These are phyloP conservation scores for Ilyonectria sp. DNA, from an alignment of 2,329 filamentous ascomycete species.

Conservation along the genomic window DNA sequence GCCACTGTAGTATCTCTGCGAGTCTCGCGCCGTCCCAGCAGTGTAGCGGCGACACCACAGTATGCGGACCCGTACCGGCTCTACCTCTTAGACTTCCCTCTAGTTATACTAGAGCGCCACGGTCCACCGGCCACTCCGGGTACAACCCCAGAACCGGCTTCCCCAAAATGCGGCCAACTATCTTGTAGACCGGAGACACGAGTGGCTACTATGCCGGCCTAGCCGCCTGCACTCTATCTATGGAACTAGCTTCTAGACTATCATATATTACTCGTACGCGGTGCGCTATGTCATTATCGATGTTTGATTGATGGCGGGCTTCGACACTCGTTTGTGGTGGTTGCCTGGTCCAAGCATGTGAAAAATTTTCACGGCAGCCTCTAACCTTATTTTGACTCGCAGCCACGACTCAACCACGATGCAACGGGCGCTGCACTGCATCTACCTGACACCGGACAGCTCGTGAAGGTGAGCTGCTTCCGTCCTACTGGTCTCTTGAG, in stretches of 20 bases:
- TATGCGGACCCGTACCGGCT: neutral
- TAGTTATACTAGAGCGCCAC: neutral
- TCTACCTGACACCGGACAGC: neutral
- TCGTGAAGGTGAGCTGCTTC: neutral
- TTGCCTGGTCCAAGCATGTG: slow-evolving; percentile 2
- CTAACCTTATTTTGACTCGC: neutral
- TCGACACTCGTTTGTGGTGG: slow-evolving; percentile 7
- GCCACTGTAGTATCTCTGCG: neutral
- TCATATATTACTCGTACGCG: neutral
- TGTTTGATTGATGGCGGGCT: slow-evolving; percentile 5
- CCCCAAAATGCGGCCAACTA: neutral
- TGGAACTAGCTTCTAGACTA: neutral
- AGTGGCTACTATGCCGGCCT: neutral
- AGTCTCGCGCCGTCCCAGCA: neutral
- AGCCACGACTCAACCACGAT: slow-evolving; percentile 6
- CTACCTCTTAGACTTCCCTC: neutral
- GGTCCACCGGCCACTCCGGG: slow-evolving; percentile 1
- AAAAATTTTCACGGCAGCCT: neutral
- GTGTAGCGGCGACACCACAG: neutral
- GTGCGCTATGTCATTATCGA: slow-evolving; percentile 1
- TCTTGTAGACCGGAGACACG: neutral
- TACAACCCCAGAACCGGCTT: neutral
- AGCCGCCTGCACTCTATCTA: slow-evolving; percentile 1
- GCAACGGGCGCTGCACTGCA: slow-evolving; percentile 6
- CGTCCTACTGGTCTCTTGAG: neutral